phyloP scores from a whole-genome alignment of 306 rosid species.

The Cyclanthera cordifolia region DNA sequence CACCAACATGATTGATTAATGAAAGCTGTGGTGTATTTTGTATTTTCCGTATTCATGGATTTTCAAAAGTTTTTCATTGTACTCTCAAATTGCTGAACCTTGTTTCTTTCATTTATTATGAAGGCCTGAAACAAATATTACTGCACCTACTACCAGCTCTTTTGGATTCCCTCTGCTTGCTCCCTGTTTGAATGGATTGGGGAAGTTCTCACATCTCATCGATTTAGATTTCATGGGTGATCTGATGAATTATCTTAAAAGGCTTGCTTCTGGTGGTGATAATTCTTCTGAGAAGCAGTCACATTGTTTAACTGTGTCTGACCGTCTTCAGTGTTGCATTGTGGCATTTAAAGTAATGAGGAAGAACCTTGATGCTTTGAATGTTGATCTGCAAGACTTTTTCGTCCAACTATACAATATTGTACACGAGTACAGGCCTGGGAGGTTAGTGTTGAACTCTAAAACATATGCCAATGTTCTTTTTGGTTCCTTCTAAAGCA shows the following conservation, averaged over 20 bases:
- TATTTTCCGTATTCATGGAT: not conserved
- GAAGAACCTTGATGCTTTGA: slow-evolving; percentile 86
- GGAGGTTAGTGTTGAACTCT: slow-evolving; percentile 47
- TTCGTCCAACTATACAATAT: slow-evolving; percentile 83
- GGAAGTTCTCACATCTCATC: slow-evolving; percentile 72
- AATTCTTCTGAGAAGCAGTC: slow-evolving; percentile 29
- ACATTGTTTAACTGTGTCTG: slow-evolving; percentile 56
- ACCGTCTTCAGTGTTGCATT: slow-evolving; percentile 86
- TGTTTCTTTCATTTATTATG: slow-evolving; percentile 21
- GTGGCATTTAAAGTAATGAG: slow-evolving; percentile 93
- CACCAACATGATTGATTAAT: not conserved
- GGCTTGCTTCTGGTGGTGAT: slow-evolving; percentile 54
- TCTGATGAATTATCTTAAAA: slow-evolving; percentile 60
- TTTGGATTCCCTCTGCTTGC: slow-evolving; percentile 56
- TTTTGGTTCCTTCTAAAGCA: not conserved
- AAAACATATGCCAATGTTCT: not conserved
- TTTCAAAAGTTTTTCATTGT: not conserved
- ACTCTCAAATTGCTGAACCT: slow-evolving; percentile 19
- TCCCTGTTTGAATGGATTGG: slow-evolving; percentile 85
- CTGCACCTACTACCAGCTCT: slow-evolving; percentile 21
- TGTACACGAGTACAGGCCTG: slow-evolving; percentile 81
- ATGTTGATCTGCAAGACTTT: slow-evolving; percentile 87
- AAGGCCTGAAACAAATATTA: slow-evolving; percentile 47
- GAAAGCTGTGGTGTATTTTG: not conserved
- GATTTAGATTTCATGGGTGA: slow-evolving; percentile 91